A percentile compares a stretch with the other conserved stretches of the same genome.
Evolutionary conservation across 345 rosid species (phyloP).

Genomic region (Camelina hispida): DNA sequence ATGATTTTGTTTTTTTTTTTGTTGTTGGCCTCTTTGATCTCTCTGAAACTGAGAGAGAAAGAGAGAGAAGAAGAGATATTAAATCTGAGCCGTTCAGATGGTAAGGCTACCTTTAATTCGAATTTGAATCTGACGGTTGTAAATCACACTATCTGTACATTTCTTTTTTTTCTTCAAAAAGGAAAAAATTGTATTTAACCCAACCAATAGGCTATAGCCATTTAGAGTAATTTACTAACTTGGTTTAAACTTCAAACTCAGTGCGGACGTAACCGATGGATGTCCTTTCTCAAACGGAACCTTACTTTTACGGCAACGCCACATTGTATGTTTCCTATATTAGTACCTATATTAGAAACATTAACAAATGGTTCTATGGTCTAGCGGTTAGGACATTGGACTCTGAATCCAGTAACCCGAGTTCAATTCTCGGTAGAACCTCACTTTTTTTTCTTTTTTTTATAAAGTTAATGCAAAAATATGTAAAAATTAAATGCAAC

Average conservation of each 20-base stretch:
- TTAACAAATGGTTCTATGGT: conserved; percentile 32
- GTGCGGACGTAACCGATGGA: conserved; percentile 8
- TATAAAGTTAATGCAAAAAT: not conserved
- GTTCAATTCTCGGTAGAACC: conserved; percentile 98
- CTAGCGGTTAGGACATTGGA: conserved; percentile 98
- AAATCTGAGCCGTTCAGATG: conserved; percentile 41
- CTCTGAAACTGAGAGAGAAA: conserved; percentile 18
- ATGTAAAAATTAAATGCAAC: not conserved
- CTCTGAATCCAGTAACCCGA: conserved; percentile 99
- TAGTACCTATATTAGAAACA: fast-evolving
- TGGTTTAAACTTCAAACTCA: not conserved
- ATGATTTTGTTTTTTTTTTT: conserved; percentile 49
- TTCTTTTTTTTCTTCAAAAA: not conserved
- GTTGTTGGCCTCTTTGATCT: conserved; percentile 30
- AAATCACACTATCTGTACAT: not conserved
- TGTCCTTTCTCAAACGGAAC: not conserved
- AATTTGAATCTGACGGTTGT: conserved; percentile 49
- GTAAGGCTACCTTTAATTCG: conserved; percentile 33
- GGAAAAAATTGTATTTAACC: not conserved
- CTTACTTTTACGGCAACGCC: not conserved
- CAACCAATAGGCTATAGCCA: conserved; percentile 29
- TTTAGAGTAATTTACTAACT: not conserved
- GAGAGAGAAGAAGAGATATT: conserved; percentile 32
- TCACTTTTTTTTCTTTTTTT: not conserved
- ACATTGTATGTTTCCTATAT: fast-evolving